These are phyloP conservation scores for Lactifluus volemus DNA, from an alignment of 768 basidiomycete genomes.

Conservation along the genomic window DNA sequence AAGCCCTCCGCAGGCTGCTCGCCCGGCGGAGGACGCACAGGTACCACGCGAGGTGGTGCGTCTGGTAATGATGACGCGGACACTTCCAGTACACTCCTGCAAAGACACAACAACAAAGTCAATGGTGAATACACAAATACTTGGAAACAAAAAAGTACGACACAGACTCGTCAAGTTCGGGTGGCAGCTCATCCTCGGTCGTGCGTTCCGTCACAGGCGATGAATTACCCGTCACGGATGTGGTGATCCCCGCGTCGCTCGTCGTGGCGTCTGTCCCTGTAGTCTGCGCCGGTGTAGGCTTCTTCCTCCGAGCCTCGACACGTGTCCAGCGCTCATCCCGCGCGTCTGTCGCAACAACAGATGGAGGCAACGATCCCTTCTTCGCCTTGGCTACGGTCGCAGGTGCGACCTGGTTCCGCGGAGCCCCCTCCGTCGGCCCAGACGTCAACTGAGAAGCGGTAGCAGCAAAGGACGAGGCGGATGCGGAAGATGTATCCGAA, in stretches of 20 bases:
- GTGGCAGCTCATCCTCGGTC: conserved; percentile 39
- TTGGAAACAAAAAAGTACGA: neutral
- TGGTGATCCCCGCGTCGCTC: conserved; percentile 45
- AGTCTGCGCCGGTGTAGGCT: neutral
- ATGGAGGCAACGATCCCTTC: conserved; percentile 25
- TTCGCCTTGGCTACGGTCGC: conserved; percentile 20
- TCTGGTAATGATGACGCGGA: conserved; percentile 36
- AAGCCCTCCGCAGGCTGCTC: conserved; percentile 57
- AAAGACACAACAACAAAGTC: neutral
- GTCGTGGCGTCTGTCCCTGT: conserved; percentile 29
- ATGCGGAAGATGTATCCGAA: conserved; percentile 25
- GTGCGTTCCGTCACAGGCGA: conserved; percentile 29
- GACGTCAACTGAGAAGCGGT: neutral
- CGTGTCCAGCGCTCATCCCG: conserved; percentile 66
- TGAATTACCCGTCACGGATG: conserved; percentile 36
- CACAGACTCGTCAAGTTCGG: conserved; percentile 62
- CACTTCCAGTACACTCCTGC: conserved; percentile 47
- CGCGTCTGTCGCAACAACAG: conserved; percentile 27
- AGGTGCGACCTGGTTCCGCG: neutral
- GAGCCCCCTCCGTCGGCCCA: neutral
- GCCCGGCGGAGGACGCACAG: conserved; percentile 47
- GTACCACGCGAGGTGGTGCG: conserved; percentile 54
- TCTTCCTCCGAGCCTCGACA: conserved; percentile 42
- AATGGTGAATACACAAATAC: conserved; percentile 6
- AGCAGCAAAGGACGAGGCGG: neutral